Base-by-base conservation (phyloP, 2,329 filamentous ascomycete species). In the Bimuria novae-zelandiae region DNA sequence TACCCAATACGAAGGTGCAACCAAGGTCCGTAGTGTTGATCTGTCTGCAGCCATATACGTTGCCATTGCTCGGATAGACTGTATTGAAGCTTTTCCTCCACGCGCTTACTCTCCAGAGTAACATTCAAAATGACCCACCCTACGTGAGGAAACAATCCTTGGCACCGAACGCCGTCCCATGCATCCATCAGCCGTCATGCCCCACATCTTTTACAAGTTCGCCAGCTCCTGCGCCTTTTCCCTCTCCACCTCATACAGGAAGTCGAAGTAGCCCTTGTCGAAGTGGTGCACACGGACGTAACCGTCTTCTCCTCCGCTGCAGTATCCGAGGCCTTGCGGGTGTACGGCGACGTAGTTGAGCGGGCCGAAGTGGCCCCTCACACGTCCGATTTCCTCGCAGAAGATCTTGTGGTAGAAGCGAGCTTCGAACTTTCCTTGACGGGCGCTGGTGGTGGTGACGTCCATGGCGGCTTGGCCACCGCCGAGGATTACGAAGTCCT, bases 351-450 rank as follows among this genome's bases (percentile, higher is more conserved):
- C 91, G 59, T 94, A 97, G 83, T 99, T 97, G 58, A 97, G 82
- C 63, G 89, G 94, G 73, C 94, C 94, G 78, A 99, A 99, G 78
- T 99, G 94, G 60, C 94, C 94, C 73, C 92, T 86, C 61, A 99
- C 94, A 82, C 94, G 89, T 65, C 94, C 94, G 70, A 97, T 93
- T 82, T 99, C 94, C 77, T 99, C 93, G 79, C 96, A 92, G 75
- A 99, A 97, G 75, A 99, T 89, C 84, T 96, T 97, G 87, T 99
- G 94, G 84, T 97, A 99, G 84, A 99, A 99, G 63, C 94, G 88
- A 39, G 94, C 94, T 79, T 99, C 94, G 82, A 99, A 99, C 80
- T 97, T 97, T 79, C 94, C 94, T 82, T 99, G 94, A 63, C 94
- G 86, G 44, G 92, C 88, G 29, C 89, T 89, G 46, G 94, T 97